Evolutionary conservation across 2,329 filamentous ascomycete species (phyloP).

Genomic region (Juglanconis sp.): DNA sequence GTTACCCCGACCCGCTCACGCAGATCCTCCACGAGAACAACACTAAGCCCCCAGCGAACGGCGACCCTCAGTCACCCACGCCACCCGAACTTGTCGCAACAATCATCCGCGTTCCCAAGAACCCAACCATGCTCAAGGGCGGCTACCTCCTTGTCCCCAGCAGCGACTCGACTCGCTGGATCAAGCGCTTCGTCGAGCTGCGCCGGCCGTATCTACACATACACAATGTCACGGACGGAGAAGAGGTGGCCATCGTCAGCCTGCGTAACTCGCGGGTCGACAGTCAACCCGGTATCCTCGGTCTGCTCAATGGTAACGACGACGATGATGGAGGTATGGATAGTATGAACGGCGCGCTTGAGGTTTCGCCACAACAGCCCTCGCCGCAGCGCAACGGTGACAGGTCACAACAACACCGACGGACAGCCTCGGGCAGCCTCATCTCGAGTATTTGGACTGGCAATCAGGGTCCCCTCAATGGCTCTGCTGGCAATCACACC

Average conservation of each 20-base stretch:
- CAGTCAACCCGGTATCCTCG: constrained; percentile 82
- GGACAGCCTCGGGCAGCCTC: constrained; percentile 48
- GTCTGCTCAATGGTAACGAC: constrained; percentile 55
- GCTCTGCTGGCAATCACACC: neutral
- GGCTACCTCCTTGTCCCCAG: constrained; percentile 86
- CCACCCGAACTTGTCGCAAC: constrained; percentile 69
- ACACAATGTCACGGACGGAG: constrained; percentile 78
- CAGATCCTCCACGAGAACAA: constrained; percentile 58
- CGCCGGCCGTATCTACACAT: constrained; percentile 89
- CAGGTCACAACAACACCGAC: constrained; percentile 45
- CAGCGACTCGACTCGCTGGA: constrained; percentile 78
- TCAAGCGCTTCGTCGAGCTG: constrained; percentile 89
- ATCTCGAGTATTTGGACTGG: constrained; percentile 57
- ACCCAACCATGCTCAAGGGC: constrained; percentile 75
- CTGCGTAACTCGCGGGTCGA: constrained; percentile 88
- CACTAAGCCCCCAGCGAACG: constrained; percentile 67
- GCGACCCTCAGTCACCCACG: constrained; percentile 44
- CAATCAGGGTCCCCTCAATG: constrained; percentile 29
- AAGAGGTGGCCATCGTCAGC: constrained; percentile 87
- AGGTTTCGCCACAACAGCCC: constrained; percentile 12
- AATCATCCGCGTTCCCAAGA: constrained; percentile 76
- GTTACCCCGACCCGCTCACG: constrained; percentile 53
- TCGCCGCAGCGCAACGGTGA: constrained; percentile 26
- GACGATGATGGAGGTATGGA: constrained; percentile 25
- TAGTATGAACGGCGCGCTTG: constrained; percentile 12